Base-by-base conservation (phyloP, 495 filamentous ascomycete species). In the Hypomontagnella submonticulosa region DNA sequence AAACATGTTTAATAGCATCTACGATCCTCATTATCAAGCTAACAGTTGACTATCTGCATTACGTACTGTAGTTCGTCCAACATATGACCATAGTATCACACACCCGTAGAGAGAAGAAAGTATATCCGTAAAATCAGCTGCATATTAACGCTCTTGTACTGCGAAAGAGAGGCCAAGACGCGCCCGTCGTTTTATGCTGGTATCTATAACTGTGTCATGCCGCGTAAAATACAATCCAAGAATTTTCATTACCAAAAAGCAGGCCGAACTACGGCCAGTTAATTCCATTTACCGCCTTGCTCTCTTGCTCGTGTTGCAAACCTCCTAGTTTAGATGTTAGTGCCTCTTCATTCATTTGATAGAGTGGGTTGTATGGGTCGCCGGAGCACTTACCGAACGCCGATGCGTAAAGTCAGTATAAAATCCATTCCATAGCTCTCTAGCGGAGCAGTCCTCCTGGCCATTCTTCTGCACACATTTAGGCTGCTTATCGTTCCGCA, bases 401-500 rank as follows among this genome's bases (percentile, higher is more conserved):
- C 84, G 79, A 44, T 80, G 71, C 30, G 83, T 76, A 67, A 91
- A 93, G 67, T 91, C 87, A 55, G 84, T 78, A 76, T 91, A 93
- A 48, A 92, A 73, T n/a, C 80, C 77, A 73, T 85, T 85, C 90
- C 90, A 92, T 0, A 91, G 76, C 52, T 88, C 83, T 44, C 87
- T 80, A 50, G 89, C 85, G 1, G 80, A 77, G 74, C 90, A 92
- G 12, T 83, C 80, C 66, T 77, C 69, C 64, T 66, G 55, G 63
- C 80, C 50, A 72, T 81, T 46, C 75, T 80, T 50, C 66, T 72
- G 34, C 2, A 27, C 54, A 38, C 82, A 80, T 50, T 84, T 82
- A 40, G 89, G 88, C 69, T 90, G 84, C 61, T 84, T 81, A 23
- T 84, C 78, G 3, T 78, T 74, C 18, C 89, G 69, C 56, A 82